Evolutionary conservation across 1,284 basidiomycete genomes (phyloP).

Genomic region (Gomphus sp.): DNA sequence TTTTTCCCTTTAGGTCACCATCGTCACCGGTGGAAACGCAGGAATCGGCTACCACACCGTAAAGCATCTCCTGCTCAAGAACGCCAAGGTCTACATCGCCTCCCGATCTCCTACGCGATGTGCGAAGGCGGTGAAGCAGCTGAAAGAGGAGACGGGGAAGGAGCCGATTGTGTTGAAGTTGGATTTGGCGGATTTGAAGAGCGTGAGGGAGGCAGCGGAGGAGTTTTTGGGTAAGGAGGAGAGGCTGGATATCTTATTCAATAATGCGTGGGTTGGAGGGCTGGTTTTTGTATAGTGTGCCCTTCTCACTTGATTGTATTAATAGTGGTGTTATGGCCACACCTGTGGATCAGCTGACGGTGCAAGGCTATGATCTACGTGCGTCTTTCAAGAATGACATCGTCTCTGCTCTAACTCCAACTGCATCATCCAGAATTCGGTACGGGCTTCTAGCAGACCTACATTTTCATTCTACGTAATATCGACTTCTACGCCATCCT

Average conservation of each 20-base stretch:
- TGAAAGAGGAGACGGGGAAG: conserved; percentile 16
- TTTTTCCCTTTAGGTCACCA: conserved; percentile 14
- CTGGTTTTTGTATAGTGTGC: neutral
- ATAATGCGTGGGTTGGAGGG: conserved; percentile 4
- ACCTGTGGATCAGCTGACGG: neutral
- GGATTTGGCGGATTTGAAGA: neutral
- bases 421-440: conserved; percentile 2
- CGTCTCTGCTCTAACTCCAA: neutral
- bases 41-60: conserved; percentile 8
- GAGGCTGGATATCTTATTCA: conserved; percentile 20
- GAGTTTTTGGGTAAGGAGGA: conserved; percentile 15
- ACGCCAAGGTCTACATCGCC: conserved; percentile 31
- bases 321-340: neutral
- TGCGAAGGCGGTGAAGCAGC: conserved; percentile 23
- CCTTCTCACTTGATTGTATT: neutral
- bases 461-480: neutral
- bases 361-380: conserved; percentile 9
- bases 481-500: neutral
- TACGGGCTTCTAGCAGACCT: neutral
- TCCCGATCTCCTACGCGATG: conserved; percentile 24
- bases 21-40: conserved; percentile 6
- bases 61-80: conserved; percentile 23
- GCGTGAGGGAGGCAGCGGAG: neutral
- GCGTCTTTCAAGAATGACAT: neutral
- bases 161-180: conserved; percentile 13